Percentiles rank a stretch among this genome's conserved stretches.
Evolutionary conservation across 106 monocot species (phyloP).

Genomic region (Xerophyta viscosa): DNA sequence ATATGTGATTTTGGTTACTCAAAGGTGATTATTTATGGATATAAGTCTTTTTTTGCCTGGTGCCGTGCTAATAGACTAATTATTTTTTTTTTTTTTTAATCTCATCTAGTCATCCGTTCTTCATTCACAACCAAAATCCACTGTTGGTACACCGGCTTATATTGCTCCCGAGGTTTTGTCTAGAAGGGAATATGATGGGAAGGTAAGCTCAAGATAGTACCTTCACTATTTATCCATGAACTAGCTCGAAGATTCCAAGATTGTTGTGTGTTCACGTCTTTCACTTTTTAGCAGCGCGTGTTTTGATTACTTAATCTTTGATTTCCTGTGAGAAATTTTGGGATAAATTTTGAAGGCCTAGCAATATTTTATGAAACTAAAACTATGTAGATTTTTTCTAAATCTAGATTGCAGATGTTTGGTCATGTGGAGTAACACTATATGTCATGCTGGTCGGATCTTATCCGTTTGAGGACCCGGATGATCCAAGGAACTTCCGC

Average conservation of each 20-base stretch:
- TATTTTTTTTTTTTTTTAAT: background rate
- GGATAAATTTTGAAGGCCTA: too few species aligned
- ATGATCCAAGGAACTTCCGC: slow-evolving; percentile 65
- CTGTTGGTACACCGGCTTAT: slow-evolving; percentile 82
- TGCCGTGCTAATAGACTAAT: too few species aligned
- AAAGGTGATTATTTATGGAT: slow-evolving; percentile 32
- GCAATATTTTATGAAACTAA: too few species aligned
- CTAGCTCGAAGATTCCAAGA: too few species aligned
- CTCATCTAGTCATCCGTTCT: slow-evolving; percentile 59
- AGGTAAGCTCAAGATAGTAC: slow-evolving; percentile 40
- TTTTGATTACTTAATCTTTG: too few species aligned
- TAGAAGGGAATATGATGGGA: slow-evolving; percentile 74
- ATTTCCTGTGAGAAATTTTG: too few species aligned
- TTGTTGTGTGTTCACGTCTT: too few species aligned
- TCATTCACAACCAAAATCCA: slow-evolving; percentile 83
- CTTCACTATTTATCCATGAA: too few species aligned
- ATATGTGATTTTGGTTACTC: slow-evolving; percentile 89
- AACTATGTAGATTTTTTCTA: too few species aligned
- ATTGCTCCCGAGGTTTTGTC: slow-evolving; percentile 77
- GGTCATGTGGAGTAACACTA: slow-evolving; percentile 87
- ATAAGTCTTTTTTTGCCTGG: background rate
- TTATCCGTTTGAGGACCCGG: slow-evolving; percentile 80
- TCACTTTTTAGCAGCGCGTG: too few species aligned
- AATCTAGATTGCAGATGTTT: slow-evolving; percentile 83
- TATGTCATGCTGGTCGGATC: slow-evolving; percentile 83